Percentiles rank a stretch among this genome's conserved stretches.
Evolutionary conservation across 306 rosid genomes (phyloP).

Genomic region (Spatholobus suberectus): DNA sequence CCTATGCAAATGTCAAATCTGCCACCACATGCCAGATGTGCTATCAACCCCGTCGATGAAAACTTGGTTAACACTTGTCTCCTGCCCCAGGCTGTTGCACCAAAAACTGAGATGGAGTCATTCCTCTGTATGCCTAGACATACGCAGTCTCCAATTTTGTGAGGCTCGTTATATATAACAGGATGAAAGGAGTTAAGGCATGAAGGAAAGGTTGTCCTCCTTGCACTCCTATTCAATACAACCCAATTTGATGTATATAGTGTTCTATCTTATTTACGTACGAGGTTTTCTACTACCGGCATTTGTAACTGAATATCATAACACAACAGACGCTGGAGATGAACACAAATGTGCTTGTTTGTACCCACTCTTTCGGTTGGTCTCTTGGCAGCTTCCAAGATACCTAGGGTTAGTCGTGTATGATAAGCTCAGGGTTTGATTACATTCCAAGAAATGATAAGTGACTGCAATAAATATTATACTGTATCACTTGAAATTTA

Average conservation of each 20-base stretch:
- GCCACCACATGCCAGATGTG: constrained; percentile 51
- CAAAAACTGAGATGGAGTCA: constrained; percentile 11
- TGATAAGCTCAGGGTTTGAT: constrained; percentile 19
- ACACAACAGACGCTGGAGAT: constrained; percentile 36
- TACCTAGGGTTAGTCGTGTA: constrained; percentile 27
- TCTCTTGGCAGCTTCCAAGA: constrained; percentile 37
- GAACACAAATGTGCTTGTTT: constrained; percentile 48
- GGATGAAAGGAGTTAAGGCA: constrained; percentile 27
- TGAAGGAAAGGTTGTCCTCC: constrained; percentile 33
- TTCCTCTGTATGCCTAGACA: neutral
- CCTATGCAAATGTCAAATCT: constrained; percentile 48
- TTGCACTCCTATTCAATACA: constrained; percentile 12
- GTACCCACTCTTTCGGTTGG: constrained; percentile 29
- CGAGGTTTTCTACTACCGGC: constrained; percentile 46
- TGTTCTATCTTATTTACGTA: constrained; percentile 1
- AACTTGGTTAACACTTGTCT: constrained; percentile 17
- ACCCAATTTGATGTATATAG: constrained; percentile 51
- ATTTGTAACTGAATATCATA: constrained; percentile 43
- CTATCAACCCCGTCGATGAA: constrained; percentile 51
- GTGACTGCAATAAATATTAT: constrained; percentile 16
- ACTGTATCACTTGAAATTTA: constrained; percentile 1
- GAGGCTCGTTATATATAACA: constrained; percentile 26
- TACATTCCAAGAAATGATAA: constrained; percentile 21
- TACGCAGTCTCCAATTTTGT: constrained; percentile 31
- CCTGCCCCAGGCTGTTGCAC: neutral